Conservation (phyloP, 768 basidiomycete genomes). For the Paxillus ammoniavirescens region DNA sequence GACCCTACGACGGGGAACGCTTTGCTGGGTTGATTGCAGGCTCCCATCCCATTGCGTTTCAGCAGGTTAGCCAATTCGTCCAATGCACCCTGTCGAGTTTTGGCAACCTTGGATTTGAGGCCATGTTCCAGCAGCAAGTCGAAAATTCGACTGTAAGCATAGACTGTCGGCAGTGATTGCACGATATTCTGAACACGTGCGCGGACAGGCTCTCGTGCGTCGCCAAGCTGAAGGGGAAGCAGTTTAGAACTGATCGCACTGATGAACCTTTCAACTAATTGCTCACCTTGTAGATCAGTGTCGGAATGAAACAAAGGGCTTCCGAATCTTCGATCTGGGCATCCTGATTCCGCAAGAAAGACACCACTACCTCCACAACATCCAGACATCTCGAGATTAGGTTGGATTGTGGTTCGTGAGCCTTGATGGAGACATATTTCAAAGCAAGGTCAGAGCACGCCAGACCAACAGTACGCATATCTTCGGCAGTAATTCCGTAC, state of each 20-base stretch:
- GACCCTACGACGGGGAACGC: constrained; percentile 75
- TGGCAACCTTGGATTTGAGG: constrained; percentile 85
- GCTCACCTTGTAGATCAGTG: constrained; percentile 81
- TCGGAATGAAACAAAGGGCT: constrained; percentile 84
- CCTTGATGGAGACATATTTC: constrained; percentile 91
- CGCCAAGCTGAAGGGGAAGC: constrained; percentile 69
- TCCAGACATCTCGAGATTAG: constrained; percentile 87
- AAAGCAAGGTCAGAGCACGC: constrained; percentile 89
- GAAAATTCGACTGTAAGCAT: constrained; percentile 91
- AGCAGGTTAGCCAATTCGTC: constrained; percentile 79
- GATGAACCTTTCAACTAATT: neutral
- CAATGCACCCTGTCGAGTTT: constrained; percentile 83
- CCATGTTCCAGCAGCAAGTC: constrained; percentile 87
- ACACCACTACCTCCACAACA: constrained; percentile 73
- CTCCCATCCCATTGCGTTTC: constrained; percentile 77
- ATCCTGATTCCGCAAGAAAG: constrained; percentile 68
- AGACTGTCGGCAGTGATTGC: constrained; percentile 82
- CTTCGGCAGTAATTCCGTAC: constrained; percentile 42
- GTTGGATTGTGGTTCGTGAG: constrained; percentile 89
- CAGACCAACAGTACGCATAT: constrained; percentile 62
- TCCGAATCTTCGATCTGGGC: constrained; percentile 86
- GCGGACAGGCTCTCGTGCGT: constrained; percentile 82
- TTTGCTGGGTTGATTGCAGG: constrained; percentile 73
- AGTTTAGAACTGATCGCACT: neutral
- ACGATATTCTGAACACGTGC: constrained; percentile 81